These are phyloP conservation scores for Oxyria digyna DNA, from an alignment of 148 eudicot genomes.

Conservation along the genomic window DNA sequence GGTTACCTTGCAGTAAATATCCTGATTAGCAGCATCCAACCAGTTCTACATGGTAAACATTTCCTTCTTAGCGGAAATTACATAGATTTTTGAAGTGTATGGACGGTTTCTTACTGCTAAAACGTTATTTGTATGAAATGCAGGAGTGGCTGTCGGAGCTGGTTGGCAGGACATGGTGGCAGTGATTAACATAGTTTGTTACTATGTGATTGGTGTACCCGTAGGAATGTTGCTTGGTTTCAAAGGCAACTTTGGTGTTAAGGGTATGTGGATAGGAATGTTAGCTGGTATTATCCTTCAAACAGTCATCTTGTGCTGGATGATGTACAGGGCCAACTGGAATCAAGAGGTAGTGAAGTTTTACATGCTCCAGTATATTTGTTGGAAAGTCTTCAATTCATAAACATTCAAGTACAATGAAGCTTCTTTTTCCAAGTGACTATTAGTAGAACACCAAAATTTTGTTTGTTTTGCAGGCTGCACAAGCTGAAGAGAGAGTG, in stretches of 20 bases:
- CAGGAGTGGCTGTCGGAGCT: conserved; percentile 64
- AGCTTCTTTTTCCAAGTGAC: not conserved
- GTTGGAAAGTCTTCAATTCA: not conserved
- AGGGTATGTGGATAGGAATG: conserved; percentile 49
- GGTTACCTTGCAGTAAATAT: conserved; percentile 35
- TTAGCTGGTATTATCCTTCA: conserved; percentile 36
- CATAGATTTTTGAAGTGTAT: too few species aligned
- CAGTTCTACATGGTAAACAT: conserved; percentile 32
- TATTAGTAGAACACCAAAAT: not conserved
- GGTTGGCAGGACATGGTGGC: conserved; percentile 47
- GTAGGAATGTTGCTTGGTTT: conserved; percentile 39
- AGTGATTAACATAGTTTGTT: conserved; percentile 24
- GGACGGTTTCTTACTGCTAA: too few species aligned
- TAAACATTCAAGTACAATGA: not conserved
- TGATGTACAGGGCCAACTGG: conserved; percentile 30
- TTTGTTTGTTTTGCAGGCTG: not conserved
- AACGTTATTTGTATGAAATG: not conserved
- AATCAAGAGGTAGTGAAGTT: conserved; percentile 26
- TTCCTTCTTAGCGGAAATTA: not conserved
- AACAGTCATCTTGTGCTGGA: conserved; percentile 21
- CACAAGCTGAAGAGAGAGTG: conserved; percentile 15
- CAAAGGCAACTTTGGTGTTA: conserved; percentile 19
- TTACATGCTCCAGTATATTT: not conserved
- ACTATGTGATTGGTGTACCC: conserved; percentile 42
- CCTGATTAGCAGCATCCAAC: conserved; percentile 38